A percentile compares a stretch with the other conserved stretches of the same genome.
These are phyloP conservation scores for Lentinula detonsa DNA, from an alignment of 768 basidiomycete species.

Conservation along the genomic window DNA sequence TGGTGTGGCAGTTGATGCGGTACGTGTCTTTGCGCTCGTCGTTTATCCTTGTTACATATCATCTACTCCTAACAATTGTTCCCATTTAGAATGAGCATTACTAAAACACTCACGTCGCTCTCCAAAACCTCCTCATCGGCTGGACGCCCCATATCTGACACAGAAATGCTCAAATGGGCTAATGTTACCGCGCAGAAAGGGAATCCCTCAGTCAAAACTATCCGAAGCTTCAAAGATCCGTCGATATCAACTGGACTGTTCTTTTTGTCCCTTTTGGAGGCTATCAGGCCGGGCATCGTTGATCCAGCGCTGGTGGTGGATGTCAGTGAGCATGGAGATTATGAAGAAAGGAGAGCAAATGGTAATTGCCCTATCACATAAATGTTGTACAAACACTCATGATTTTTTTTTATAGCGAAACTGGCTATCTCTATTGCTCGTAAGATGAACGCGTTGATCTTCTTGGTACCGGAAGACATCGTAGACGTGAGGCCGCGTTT, in stretches of 20 bases:
- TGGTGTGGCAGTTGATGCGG: conserved; percentile 99
- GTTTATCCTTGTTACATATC: neutral
- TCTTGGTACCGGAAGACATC: conserved; percentile 95
- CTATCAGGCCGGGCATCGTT: conserved; percentile 90
- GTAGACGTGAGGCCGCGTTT: conserved; percentile 89
- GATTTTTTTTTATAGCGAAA: conserved; percentile 57
- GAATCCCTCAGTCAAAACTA: conserved; percentile 51
- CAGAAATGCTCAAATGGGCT: conserved; percentile 95
- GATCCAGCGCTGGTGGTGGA: conserved; percentile 75
- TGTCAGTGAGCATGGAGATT: conserved; percentile 55
- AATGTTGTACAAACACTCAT: neutral
- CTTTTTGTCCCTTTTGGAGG: conserved; percentile 90
- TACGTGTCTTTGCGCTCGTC: conserved; percentile 23
- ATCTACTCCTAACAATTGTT: neutral
- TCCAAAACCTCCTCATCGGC: conserved; percentile 43
- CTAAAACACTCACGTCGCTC: conserved; percentile 79
- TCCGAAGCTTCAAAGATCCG: conserved; percentile 94
- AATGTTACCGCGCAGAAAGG: conserved; percentile 79
- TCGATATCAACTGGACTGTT: conserved; percentile 83
- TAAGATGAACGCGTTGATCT: conserved; percentile 94
- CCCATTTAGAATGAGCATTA: conserved; percentile 68
- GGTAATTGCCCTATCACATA: conserved; percentile 43
- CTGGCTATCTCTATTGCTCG: conserved; percentile 97
- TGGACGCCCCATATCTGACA: conserved; percentile 84
- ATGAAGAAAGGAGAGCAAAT: conserved; percentile 89